These are phyloP conservation scores for Chalaropsis ovoidea DNA, from an alignment of 2,329 filamentous ascomycete genomes.

Conservation along the genomic window DNA sequence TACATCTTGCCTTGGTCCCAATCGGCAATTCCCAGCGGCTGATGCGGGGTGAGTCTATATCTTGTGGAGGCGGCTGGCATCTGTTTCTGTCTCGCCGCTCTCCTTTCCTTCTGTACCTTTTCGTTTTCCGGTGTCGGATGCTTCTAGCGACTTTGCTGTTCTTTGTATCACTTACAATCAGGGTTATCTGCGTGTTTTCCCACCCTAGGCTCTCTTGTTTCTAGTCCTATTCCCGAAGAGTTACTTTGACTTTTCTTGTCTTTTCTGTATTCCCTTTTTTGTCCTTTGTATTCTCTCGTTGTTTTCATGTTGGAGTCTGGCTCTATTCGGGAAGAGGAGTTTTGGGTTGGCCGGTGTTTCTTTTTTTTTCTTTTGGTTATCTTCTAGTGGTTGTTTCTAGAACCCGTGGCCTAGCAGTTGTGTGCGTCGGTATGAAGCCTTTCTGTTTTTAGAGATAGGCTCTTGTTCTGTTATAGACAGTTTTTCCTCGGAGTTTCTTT, in stretches of 20 bases:
- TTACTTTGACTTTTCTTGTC: not conserved
- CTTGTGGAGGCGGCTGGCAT: not conserved
- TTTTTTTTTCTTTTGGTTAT: constrained; percentile 1
- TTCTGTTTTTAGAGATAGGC: not conserved
- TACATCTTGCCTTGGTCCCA: not conserved
- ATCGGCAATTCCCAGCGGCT: too few species aligned
- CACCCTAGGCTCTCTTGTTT: not conserved
- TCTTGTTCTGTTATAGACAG: constrained; percentile 8
- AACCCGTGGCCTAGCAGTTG: not conserved
- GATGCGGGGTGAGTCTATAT: not conserved
- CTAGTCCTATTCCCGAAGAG: not conserved
- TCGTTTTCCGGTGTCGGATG: not conserved
- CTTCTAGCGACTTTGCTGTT: constrained; percentile 1
- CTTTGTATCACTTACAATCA: not conserved
- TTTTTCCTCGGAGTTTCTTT: not conserved
- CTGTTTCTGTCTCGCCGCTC: not conserved
- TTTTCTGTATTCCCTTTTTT: not conserved
- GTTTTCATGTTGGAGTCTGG: not conserved
- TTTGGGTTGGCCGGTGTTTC: constrained; percentile 5
- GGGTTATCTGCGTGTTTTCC: not conserved
- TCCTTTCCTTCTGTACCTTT: constrained; percentile 2
- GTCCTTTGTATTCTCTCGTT: not conserved
- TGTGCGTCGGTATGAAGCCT: not conserved
- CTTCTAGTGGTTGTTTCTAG: not conserved
- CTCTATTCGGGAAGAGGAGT: not conserved